Conservation (phyloP, 305 asterid species). For the Solanum aculeatissimum region DNA sequence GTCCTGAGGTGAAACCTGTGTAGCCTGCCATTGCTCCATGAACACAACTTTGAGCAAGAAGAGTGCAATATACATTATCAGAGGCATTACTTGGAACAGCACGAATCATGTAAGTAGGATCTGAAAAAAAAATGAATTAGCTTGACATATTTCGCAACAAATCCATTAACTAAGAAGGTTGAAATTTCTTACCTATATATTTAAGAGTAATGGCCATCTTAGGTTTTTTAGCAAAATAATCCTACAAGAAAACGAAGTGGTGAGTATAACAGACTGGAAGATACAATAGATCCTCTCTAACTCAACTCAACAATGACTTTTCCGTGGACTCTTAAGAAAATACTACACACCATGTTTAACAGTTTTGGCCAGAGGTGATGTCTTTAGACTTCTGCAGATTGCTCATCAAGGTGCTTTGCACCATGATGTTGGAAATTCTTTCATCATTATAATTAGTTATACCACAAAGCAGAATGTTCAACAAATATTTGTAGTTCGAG, state of each 20-base stretch:
- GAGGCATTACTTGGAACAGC: constrained; percentile 79
- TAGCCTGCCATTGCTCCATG: constrained; percentile 86
- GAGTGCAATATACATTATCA: constrained; percentile 66
- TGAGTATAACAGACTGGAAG: neutral
- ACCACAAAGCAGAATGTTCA: neutral
- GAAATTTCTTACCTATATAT: constrained; percentile 45
- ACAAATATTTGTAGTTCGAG: neutral
- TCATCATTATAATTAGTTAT: neutral
- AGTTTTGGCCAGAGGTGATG: neutral
- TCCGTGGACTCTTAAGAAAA: neutral
- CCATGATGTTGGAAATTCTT: neutral
- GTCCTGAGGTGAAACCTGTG: constrained; percentile 62
- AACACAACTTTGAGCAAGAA: constrained; percentile 77
- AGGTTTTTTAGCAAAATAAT: constrained; percentile 26
- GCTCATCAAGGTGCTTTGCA: neutral
- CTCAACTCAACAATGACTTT: neutral
- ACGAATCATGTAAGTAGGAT: constrained; percentile 79
- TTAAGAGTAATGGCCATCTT: constrained; percentile 47
- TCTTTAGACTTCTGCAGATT: neutral
- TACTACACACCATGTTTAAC: neutral
- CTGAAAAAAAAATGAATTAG: constrained; percentile 20
- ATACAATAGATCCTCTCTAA: constrained; percentile 1
- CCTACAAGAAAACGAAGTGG: constrained; percentile 25
- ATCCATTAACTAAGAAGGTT: neutral
- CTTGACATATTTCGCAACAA: neutral